These are phyloP conservation scores for Lactarius pseudohatsudake DNA, from an alignment of 768 basidiomycete genomes.

Conservation along the genomic window DNA sequence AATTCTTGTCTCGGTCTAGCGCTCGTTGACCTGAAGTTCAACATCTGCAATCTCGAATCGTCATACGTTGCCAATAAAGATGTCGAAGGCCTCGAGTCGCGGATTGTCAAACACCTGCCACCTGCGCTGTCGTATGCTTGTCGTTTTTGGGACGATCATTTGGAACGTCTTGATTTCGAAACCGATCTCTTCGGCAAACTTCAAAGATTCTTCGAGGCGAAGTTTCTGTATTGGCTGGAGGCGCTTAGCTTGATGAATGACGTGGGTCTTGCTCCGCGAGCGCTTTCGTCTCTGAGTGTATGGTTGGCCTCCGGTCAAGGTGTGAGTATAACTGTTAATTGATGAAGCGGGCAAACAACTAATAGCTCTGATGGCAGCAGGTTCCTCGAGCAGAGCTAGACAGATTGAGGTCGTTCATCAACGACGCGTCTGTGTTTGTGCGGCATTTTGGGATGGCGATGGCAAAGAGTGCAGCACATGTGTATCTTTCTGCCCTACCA, in stretches of 20 bases:
- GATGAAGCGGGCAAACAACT: background rate
- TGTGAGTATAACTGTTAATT: background rate
- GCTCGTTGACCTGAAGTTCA: too few relatives aligned
- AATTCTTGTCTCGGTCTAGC: too few relatives aligned
- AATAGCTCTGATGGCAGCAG: background rate
- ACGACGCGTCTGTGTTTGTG: background rate
- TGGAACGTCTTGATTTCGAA: too few relatives aligned
- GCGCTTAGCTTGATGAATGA: background rate
- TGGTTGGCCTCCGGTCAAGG: background rate
- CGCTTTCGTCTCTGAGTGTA: background rate
- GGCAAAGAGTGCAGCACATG: too few relatives aligned
- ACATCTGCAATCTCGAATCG: too few relatives aligned
- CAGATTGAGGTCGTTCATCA: background rate
- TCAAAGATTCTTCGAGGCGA: background rate
- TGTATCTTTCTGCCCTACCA: too few relatives aligned
- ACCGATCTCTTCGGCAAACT: background rate
- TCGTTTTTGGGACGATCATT: too few relatives aligned
- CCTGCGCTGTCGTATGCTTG: too few relatives aligned
- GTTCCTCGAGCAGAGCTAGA: background rate
- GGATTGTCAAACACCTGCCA: too few relatives aligned
- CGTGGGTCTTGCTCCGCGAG: background rate
- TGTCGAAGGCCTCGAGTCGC: too few relatives aligned
- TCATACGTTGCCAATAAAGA: too few relatives aligned
- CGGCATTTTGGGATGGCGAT: too few relatives aligned
- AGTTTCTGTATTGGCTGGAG: background rate